These are phyloP conservation scores for Aspergillus tanneri DNA, from an alignment of 2,329 filamentous ascomycete species.

Conservation along the genomic window DNA sequence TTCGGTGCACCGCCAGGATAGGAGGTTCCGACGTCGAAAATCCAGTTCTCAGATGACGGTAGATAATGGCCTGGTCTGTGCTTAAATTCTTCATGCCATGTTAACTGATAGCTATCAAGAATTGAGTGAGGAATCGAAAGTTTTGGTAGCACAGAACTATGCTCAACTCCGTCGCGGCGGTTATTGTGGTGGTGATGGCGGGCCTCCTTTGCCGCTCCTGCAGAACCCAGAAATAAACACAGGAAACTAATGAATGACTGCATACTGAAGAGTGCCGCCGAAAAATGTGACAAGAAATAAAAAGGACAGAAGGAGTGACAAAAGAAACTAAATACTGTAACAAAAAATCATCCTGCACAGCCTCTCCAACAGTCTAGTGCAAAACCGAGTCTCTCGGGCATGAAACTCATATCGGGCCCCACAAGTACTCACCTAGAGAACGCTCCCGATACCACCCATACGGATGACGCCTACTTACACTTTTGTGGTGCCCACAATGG, in stretches of 20 bases:
- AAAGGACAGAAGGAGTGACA: background rate
- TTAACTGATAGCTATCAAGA: constrained; percentile 5
- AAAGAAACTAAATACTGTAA: no score
- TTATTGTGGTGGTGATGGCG: background rate
- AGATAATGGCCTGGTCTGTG: background rate
- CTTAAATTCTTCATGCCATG: constrained; percentile 12
- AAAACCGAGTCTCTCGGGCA: constrained; percentile 10
- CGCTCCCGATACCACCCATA: constrained; percentile 19
- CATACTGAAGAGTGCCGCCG: background rate
- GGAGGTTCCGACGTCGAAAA: constrained; percentile 1
- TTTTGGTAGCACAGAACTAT: background rate
- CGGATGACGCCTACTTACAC: background rate
- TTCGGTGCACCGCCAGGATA: constrained; percentile 6
- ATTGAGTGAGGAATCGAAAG: background rate
- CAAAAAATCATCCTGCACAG: constrained; percentile 9
- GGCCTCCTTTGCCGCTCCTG: background rate
- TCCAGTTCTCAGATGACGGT: constrained; percentile 7
- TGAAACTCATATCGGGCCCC: constrained; percentile 18
- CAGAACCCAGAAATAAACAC: background rate
- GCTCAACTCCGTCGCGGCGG: background rate
- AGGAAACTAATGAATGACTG: background rate
- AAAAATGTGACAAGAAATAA: background rate
- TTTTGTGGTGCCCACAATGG: constrained; percentile 19
- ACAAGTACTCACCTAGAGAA: constrained; percentile 10
- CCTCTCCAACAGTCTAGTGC: constrained; percentile 10